Evolutionary conservation across 208 protist species (phyloP).

Genomic region (Polymyxa betae): DNA sequence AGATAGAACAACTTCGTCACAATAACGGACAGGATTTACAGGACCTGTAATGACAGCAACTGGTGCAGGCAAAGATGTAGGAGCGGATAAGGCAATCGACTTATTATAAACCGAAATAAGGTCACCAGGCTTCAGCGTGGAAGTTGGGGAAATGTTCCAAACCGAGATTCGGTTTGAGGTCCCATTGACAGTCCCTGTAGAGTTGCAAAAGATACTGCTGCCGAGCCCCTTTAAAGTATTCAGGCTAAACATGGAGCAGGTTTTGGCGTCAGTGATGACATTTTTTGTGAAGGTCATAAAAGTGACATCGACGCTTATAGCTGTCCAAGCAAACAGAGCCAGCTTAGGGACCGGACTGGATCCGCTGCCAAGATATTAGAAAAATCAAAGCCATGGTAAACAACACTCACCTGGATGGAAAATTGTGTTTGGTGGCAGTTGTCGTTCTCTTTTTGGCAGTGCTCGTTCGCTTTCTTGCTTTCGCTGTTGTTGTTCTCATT

Average conservation of each 20-base stretch:
- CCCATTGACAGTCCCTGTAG: not conserved
- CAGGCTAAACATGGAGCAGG: not conserved
- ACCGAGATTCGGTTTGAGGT: not conserved
- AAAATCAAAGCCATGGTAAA: too few relatives aligned
- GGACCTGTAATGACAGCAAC: not conserved
- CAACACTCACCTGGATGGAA: too few relatives aligned
- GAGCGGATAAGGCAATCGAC: not conserved
- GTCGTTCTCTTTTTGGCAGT: too few relatives aligned
- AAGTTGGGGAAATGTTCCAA: not conserved
- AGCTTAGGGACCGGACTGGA: not conserved
- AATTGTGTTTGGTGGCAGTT: too few relatives aligned
- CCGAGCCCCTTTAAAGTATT: not conserved
- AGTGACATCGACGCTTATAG: too few relatives aligned
- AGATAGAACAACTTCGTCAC: not conserved
- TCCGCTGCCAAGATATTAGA: too few relatives aligned
- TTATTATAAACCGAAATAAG: not conserved
- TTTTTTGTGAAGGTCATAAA: not conserved
- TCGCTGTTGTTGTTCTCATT: too few relatives aligned
- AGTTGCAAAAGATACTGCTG: not conserved
- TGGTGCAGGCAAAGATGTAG: not conserved
- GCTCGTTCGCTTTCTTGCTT: too few relatives aligned
- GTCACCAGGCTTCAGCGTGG: not conserved
- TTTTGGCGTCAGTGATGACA: not conserved
- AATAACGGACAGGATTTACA: not conserved
- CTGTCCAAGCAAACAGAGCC: not conserved